Conservation (phyloP, 768 basidiomycete species). For the Hydnum rufescens region DNA sequence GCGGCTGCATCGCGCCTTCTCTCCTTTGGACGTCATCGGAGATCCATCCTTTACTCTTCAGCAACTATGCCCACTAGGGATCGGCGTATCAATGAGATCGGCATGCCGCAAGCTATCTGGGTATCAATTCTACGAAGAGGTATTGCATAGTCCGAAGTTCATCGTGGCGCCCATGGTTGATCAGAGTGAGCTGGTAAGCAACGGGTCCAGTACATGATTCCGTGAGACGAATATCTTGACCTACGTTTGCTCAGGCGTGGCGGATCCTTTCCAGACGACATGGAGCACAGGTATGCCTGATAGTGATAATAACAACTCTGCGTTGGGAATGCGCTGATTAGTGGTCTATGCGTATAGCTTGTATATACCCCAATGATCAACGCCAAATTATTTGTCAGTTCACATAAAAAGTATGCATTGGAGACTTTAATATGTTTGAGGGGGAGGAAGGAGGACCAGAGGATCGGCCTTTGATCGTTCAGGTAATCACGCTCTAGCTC, state of each 20-base stretch:
- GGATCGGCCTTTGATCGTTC: slow-evolving; percentile 75
- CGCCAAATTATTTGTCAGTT: slow-evolving; percentile 57
- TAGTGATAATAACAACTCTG: no score
- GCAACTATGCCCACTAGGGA: neutral
- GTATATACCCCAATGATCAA: slow-evolving; percentile 99
- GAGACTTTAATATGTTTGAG: slow-evolving; percentile 43
- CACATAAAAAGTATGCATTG: slow-evolving; percentile 35
- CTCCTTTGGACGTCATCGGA: neutral
- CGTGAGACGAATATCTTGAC: slow-evolving; percentile 2
- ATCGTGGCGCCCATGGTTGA: slow-evolving; percentile 98
- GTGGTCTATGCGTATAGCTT: slow-evolving; percentile 27
- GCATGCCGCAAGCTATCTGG: slow-evolving; percentile 57
- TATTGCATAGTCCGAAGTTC: slow-evolving; percentile 69
- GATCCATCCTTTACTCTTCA: neutral
- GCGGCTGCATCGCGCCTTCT: neutral
- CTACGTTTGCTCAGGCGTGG: slow-evolving; percentile 46
- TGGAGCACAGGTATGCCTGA: slow-evolving; percentile 47
- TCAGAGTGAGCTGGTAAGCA: slow-evolving; percentile 79
- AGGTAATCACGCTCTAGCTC: slow-evolving; percentile 19
- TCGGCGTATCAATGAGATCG: no score
- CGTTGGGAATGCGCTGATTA: slow-evolving; percentile 13
- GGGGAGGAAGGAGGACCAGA: slow-evolving; percentile 66
- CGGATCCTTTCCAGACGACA: slow-evolving; percentile 63
- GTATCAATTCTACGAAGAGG: slow-evolving; percentile 64
- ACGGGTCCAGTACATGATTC: neutral